Percentiles rank a stretch among this genome's conserved stretches.
Conservation (phyloP, 2,329 filamentous ascomycete genomes). For the Byssoonygena ceratinophila region DNA sequence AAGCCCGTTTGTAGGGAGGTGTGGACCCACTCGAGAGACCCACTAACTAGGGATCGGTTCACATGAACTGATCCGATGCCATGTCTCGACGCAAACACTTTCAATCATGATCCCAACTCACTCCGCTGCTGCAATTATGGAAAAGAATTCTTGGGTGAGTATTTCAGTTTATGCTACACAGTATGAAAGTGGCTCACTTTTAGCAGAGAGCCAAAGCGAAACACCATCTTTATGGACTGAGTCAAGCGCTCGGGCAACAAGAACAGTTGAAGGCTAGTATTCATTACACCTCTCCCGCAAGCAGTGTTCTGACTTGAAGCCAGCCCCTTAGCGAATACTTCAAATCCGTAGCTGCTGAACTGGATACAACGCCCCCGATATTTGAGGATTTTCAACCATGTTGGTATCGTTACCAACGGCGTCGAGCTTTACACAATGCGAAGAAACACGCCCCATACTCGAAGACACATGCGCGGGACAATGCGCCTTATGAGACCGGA, state of each 20-base stretch:
- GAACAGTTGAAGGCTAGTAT: neutral
- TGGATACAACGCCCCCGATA: neutral
- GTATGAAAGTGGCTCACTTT: neutral
- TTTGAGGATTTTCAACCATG: neutral
- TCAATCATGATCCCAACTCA: neutral
- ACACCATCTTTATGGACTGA: neutral
- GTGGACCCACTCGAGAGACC: too few species aligned
- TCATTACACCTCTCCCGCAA: neutral
- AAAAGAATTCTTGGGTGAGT: neutral
- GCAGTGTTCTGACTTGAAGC: neutral
- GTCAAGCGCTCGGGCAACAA: neutral
- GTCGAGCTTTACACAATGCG: neutral
- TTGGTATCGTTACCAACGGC: neutral
- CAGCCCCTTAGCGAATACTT: neutral
- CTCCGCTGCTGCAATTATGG: neutral
- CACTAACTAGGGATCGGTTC: neutral
- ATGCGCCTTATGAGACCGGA: neutral
- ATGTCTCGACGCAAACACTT: neutral
- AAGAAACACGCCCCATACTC: neutral
- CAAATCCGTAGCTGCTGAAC: neutral
- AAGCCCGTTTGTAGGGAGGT: too few species aligned
- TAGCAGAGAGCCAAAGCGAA: neutral
- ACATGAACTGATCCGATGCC: neutral
- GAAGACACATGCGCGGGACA: neutral
- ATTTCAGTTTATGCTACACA: neutral